A percentile compares a stretch with the other conserved stretches of the same genome.
Evolutionary conservation across 495 filamentous ascomycete species (phyloP).

Genomic region (Aspergillus funiculosus): DNA sequence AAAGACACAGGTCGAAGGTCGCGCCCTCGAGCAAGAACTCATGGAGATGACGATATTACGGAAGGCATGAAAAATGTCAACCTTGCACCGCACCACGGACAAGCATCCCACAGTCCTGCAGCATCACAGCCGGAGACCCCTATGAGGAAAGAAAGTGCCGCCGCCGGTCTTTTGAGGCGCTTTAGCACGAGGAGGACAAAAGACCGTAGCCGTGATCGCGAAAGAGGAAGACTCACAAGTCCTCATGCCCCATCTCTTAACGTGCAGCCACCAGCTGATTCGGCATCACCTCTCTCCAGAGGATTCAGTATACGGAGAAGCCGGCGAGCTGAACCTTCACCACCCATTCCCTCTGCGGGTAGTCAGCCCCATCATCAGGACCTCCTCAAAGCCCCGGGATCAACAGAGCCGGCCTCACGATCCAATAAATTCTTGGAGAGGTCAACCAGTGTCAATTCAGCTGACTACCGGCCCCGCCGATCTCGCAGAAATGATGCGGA

Average conservation of each 20-base stretch:
- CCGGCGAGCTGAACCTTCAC: constrained; percentile 54
- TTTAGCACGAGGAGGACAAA: constrained; percentile 80
- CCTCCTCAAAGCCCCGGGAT: constrained; percentile 62
- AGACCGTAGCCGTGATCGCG: constrained; percentile 45
- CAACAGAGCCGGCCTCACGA: constrained; percentile 51
- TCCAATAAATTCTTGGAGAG: constrained; percentile 62
- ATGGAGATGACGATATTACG: constrained; percentile 88
- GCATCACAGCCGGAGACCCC: constrained; percentile 55
- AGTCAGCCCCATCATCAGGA: constrained; percentile 69
- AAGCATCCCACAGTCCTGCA: constrained; percentile 51
- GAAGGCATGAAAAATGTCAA: constrained; percentile 71
- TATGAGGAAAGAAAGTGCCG: constrained; percentile 78
- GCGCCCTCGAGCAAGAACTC: constrained; percentile 81
- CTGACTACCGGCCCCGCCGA: constrained; percentile 62
- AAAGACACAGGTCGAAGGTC: constrained; percentile 70
- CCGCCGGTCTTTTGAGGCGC: constrained; percentile 77
- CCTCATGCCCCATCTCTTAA: constrained; percentile 64
- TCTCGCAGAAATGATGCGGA: constrained; percentile 55
- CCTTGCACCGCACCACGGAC: constrained; percentile 45
- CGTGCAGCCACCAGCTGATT: constrained; percentile 67
- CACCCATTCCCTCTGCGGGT: constrained; percentile 53
- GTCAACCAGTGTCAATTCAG: constrained; percentile 82
- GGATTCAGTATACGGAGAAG: constrained; percentile 76
- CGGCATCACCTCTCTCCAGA: constrained; percentile 57
- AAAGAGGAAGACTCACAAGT: constrained; percentile 50